These are phyloP conservation scores for Capronia americana DNA, from an alignment of 2,329 filamentous ascomycete species.

Conservation along the genomic window DNA sequence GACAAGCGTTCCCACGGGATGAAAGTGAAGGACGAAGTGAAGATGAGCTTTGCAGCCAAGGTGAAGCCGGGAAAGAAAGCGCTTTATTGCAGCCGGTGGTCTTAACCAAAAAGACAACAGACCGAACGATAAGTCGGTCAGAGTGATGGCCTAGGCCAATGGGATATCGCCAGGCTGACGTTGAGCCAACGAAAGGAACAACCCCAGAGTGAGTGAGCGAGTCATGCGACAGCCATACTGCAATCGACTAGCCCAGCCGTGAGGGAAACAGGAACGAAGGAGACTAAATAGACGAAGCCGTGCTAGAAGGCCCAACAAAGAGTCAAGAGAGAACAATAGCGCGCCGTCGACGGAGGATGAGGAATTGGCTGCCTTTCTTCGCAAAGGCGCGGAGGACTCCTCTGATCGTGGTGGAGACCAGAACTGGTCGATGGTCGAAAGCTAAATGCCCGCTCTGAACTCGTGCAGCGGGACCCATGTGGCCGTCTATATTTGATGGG, in stretches of 20 bases:
- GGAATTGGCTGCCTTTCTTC: slow-evolving; percentile 31
- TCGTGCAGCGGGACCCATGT: slow-evolving; percentile 35
- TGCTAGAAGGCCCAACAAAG: slow-evolving; percentile 18
- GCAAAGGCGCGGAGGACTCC: slow-evolving; percentile 18
- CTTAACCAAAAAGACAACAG: not conserved
- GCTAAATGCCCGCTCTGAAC: slow-evolving; percentile 20
- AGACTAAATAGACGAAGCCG: slow-evolving; percentile 34
- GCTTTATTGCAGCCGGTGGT: slow-evolving; percentile 4
- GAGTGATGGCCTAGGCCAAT: slow-evolving; percentile 28
- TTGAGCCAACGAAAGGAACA: slow-evolving; percentile 12
- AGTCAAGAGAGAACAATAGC: slow-evolving; percentile 22
- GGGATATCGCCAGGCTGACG: slow-evolving; percentile 25
- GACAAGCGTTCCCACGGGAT: not conserved
- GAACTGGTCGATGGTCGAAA: slow-evolving; percentile 8
- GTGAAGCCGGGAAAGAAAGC: slow-evolving; percentile 15
- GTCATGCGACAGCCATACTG: slow-evolving; percentile 26
- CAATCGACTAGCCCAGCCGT: slow-evolving; percentile 27
- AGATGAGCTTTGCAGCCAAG: slow-evolving; percentile 8
- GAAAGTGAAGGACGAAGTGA: slow-evolving; percentile 2
- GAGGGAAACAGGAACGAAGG: slow-evolving; percentile 19
- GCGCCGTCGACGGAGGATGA: slow-evolving; percentile 24
- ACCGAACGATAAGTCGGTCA: slow-evolving; percentile 25
- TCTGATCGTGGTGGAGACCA: slow-evolving; percentile 15
- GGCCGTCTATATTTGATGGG: slow-evolving; percentile 28
- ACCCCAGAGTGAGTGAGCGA: slow-evolving; percentile 19